These are phyloP conservation scores for Trichoderma atroviride DNA, from an alignment of 2,329 filamentous ascomycete species.

Conservation along the genomic window DNA sequence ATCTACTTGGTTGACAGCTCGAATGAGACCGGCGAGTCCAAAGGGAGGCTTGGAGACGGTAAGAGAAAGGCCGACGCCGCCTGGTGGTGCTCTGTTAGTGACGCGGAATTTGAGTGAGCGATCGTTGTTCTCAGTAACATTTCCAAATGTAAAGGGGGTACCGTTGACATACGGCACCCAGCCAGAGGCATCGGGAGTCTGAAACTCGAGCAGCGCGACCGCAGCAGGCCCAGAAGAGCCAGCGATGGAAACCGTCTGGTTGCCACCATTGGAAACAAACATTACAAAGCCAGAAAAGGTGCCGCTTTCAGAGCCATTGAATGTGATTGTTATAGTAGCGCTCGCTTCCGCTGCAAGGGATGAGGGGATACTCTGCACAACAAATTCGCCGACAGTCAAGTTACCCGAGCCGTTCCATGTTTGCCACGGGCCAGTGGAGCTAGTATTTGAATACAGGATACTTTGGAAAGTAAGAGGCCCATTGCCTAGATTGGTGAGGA, in stretches of 20 bases:
- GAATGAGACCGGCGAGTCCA: conserved; percentile 56
- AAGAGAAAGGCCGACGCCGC: conserved; percentile 52
- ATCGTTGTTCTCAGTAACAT: conserved; percentile 55
- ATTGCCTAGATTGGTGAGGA: conserved; percentile 56
- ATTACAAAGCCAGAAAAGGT: conserved; percentile 54
- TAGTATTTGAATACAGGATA: conserved; percentile 48
- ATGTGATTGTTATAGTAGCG: conserved; percentile 48
- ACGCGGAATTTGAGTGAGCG: conserved; percentile 54
- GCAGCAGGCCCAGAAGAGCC: conserved; percentile 54
- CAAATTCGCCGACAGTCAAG: conserved; percentile 51
- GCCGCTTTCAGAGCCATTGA: conserved; percentile 50
- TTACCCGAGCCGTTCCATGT: conserved; percentile 42
- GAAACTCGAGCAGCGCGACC: conserved; percentile 56
- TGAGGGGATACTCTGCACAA: conserved; percentile 49
- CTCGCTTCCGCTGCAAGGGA: conserved; percentile 46
- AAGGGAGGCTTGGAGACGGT: conserved; percentile 65
- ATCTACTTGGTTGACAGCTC: conserved; percentile 58
- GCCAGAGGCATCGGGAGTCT: conserved; percentile 51
- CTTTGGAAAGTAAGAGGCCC: conserved; percentile 46
- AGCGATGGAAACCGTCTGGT: conserved; percentile 50
- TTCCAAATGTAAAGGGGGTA: conserved; percentile 56
- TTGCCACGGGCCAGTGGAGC: conserved; percentile 50
- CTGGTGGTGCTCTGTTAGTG: conserved; percentile 52
- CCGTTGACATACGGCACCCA: conserved; percentile 53
- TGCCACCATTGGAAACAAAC: conserved; percentile 53